Base-by-base conservation (phyloP, 176 grass and related monocot species). In the Poa pratensis region DNA sequence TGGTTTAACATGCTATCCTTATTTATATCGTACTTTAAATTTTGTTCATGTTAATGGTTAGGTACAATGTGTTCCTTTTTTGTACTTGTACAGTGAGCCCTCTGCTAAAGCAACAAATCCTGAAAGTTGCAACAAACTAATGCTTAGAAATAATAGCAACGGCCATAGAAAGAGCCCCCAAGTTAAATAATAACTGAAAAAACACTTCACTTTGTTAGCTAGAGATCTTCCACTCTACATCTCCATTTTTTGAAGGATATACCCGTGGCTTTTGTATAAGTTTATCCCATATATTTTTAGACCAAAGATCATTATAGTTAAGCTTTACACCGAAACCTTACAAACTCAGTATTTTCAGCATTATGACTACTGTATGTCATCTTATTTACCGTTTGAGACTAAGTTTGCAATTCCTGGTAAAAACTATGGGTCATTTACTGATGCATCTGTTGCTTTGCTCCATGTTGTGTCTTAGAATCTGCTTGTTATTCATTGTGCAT, bases 1-100 rank as follows among this genome's bases (percentile, higher is more conserved):
- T 81, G 91, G 67, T 77, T 77, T 16, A 61, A 69, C 1, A 32
- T 10, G 35, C 52, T 55, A 68, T 72, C 75, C 16, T 43, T 82
- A 34, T 74, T 70, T 26, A 55, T 45, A 24, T 42, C 37, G 9
- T 13, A 71, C 7, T 84, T 26, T 19, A 5, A 17, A 60, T 76
- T 60, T 18, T 2, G 7, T 0, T 28, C 65, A 19, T 50, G 18
- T 43, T 69, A n/a, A 14, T 24, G 9, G 40, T 49, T 39, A 59
- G 5, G 1, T 6, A 57, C 23, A 4, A 39, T 15, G 0, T 50
- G 2, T 76, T 42, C 17, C 28, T 64, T 66, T 28, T 74, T 66
- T 68, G 58, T 55, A 54, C 26, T 23, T 79, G 13, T 78, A 63
- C 17, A 75, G 32, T 35, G 61, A 81, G 16, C 32, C 46, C 57